Evolutionary conservation across 208 protist species (phyloP), one percentile per base, ranked within the genome.

Genomic region (Leishmania major): DNA sequence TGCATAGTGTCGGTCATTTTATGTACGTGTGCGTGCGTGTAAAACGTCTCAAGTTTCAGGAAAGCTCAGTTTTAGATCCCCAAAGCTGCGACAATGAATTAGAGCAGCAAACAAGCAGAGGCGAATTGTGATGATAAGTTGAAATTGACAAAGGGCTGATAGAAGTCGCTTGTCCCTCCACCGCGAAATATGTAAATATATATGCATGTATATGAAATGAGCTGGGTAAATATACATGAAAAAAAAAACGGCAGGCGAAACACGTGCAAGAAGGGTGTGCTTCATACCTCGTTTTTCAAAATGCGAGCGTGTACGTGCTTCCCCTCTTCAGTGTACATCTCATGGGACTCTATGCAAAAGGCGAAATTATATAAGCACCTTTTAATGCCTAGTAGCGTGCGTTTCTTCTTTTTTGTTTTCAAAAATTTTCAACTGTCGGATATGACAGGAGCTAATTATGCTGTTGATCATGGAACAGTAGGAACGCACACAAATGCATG

Each of bases 1-100:
- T 77, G 49, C 77, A 71, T 17, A 37, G 55, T 22, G 4, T 71
- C 76, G 2, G 81, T 19, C 81, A 84, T 84, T 79, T 79, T 70
- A 17, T 76, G 28, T 76, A 15, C 19, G 51, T 37, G n/a, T 53
- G 3, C 28, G 31, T 40, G 11, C 31, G 31, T 7, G 35, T 75
- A 25, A 62, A 59, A 60, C 31, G 28, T 62, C 31, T 22, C 45
- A 60, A 37, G 17, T 59, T 28, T 22, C 25, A 3, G 11, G 28
- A 8, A 7, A 31, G 13, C 25, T 17, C 19, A 51, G 6, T 53
- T 73, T 53, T 4, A 10, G 0, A 73, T 35, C 28, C 49, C 40
- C 28, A 43, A 35, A 73, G 11, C 4, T 35, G 69, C 43, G 3
- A 1, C 1, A 73, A 51, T 31, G 2, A 17, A 53, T 11, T 35